These are phyloP conservation scores for Chondrus crispus DNA, from an alignment of 23 red algal genomes.

Conservation along the genomic window DNA sequence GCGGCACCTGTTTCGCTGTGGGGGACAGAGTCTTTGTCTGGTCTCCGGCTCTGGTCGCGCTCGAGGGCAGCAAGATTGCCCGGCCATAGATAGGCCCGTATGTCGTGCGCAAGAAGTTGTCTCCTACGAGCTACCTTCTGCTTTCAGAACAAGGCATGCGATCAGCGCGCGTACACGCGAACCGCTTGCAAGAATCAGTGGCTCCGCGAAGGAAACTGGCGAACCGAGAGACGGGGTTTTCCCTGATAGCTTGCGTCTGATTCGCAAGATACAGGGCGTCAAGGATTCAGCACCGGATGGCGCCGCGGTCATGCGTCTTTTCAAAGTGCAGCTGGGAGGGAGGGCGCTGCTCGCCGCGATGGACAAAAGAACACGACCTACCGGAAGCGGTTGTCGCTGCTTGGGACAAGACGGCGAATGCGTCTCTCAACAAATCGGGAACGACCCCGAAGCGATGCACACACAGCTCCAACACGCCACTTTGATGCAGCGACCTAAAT, in stretches of 20 bases:
- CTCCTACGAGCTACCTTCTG: neutral
- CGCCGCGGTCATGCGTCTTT: too few species aligned
- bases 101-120: too few species aligned
- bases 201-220: neutral
- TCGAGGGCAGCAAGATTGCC: neutral
- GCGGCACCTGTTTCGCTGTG: neutral
- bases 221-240: slow-evolving; percentile 3
- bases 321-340: neutral
- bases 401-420: too few species aligned
- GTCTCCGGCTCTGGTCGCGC: neutral
- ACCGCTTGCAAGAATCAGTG: neutral
- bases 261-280: too few species aligned
- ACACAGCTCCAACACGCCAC: too few species aligned
- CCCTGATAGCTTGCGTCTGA: slow-evolving; percentile 1
- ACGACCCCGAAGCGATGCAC: too few species aligned
- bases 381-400: neutral
- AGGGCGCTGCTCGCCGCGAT: neutral
- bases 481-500: too few species aligned
- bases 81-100: too few species aligned
- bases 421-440: too few species aligned
- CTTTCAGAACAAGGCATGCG: neutral
- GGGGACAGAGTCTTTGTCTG: neutral
- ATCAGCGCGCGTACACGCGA: neutral
- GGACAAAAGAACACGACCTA: neutral
- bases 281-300: too few species aligned